These are phyloP conservation scores for Fusarium phyllophilum DNA, from an alignment of 2,329 filamentous ascomycete species.

Conservation along the genomic window DNA sequence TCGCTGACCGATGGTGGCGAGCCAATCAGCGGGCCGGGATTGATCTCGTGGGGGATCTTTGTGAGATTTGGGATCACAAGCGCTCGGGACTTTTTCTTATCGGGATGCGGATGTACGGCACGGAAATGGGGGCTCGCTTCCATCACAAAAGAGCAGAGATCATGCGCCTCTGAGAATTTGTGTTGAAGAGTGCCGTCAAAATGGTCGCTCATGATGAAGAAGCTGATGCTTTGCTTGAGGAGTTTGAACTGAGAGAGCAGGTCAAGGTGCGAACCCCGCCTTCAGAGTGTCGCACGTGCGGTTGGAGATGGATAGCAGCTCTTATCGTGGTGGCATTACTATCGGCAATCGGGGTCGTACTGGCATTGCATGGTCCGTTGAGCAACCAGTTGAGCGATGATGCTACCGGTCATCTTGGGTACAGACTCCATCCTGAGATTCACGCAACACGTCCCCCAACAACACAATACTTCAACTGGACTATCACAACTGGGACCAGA, in stretches of 20 bases:
- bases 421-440: not conserved
- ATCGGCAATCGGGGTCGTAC: not conserved
- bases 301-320: not conserved
- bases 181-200: not conserved
- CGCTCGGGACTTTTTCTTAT: not conserved
- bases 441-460: not conserved
- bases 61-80: not conserved
- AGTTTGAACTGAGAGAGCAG: not conserved
- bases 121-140: not conserved
- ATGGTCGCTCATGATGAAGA: slow-evolving; percentile 20
- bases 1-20: not conserved
- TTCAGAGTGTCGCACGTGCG: not conserved
- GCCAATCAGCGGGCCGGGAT: not conserved
- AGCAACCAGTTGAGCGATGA: accelerated
- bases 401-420: not conserved
- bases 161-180: not conserved
- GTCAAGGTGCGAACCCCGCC: too few species aligned
- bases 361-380: not conserved
- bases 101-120: not conserved
- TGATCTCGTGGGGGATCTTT: slow-evolving; percentile 15
- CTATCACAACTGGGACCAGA: not conserved
- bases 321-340: not conserved
- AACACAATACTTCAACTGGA: not conserved
- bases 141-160: not conserved
- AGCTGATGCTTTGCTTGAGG: slow-evolving; percentile 5